Conservation (phyloP, 768 basidiomycete genomes). For the Brasilioporus rufonigricans region DNA sequence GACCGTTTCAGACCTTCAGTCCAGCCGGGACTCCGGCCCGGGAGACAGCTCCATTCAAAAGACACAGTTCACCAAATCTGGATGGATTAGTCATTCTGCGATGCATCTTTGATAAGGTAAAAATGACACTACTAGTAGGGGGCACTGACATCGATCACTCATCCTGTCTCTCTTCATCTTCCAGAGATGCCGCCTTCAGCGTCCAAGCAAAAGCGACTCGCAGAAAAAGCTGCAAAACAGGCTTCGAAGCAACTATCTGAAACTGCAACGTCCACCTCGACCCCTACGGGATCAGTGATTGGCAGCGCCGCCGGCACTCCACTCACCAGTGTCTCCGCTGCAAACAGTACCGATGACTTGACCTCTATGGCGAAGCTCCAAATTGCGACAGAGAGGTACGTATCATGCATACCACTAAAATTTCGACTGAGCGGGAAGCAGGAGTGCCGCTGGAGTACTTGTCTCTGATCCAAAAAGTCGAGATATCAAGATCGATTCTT, state of each 20-base stretch:
- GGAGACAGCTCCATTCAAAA: background rate
- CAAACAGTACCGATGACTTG: conserved; percentile 78
- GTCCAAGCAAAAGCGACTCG: conserved; percentile 90
- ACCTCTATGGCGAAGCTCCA: conserved; percentile 85
- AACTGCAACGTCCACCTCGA: conserved; percentile 48
- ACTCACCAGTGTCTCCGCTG: conserved; percentile 77
- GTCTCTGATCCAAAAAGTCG: conserved; percentile 90
- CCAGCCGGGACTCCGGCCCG: too few relatives aligned
- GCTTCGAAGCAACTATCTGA: conserved; percentile 52
- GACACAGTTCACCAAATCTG: background rate
- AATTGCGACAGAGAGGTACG: conserved; percentile 85
- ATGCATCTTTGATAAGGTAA: conserved; percentile 19
- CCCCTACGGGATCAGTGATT: conserved; percentile 63
- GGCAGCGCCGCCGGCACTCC: conserved; percentile 74
- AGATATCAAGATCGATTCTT: conserved; percentile 97
- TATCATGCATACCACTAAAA: background rate
- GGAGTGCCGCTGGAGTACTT: conserved; percentile 89
- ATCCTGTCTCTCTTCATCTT: conserved; percentile 9
- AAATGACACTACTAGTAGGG: conserved; percentile 6
- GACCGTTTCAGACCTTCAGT: background rate
- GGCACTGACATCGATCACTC: conserved; percentile 26
- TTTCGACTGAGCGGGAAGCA: conserved; percentile 30
- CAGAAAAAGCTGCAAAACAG: conserved; percentile 89
- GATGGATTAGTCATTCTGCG: conserved; percentile 26
- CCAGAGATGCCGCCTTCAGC: conserved; percentile 69